These are phyloP conservation scores for Auriscalpium vulgare DNA, from an alignment of 768 basidiomycete species.

Conservation along the genomic window DNA sequence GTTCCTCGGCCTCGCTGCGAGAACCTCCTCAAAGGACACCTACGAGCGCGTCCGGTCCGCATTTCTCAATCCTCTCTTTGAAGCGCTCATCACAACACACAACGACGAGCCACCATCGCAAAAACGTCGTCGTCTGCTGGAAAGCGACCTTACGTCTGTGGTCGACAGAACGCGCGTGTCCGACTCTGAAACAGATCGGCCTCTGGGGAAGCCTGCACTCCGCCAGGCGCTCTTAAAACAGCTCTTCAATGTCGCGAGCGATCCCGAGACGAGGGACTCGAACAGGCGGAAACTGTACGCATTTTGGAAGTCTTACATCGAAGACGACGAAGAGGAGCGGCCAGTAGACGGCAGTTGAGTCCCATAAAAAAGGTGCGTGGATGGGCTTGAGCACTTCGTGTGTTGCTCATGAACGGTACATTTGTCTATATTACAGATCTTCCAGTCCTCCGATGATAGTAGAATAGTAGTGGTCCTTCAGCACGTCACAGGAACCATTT, in stretches of 20 bases:
- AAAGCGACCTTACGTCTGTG: conserved; percentile 35
- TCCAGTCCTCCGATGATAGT: background rate
- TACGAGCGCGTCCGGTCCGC: conserved; percentile 67
- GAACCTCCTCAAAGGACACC: conserved; percentile 52
- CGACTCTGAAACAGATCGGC: conserved; percentile 32
- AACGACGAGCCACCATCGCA: conserved; percentile 29
- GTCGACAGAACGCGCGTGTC: conserved; percentile 47
- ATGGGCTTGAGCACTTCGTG: background rate
- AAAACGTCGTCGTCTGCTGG: conserved; percentile 40
- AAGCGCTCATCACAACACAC: conserved; percentile 34
- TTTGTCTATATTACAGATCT: background rate
- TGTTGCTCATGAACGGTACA: background rate
- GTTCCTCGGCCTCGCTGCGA: conserved; percentile 65
- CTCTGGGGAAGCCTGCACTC: conserved; percentile 28
- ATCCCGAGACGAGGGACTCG: conserved; percentile 63
- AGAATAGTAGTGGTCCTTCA: background rate
- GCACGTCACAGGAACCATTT: background rate
- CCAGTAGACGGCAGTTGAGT: conserved; percentile 6
- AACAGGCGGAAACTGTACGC: conserved; percentile 81
- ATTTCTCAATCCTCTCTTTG: conserved; percentile 62
- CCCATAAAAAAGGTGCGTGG: background rate
- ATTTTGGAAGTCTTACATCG: conserved; percentile 58
- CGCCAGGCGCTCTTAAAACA: conserved; percentile 48
- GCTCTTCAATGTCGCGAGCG: conserved; percentile 70
- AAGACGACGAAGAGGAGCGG: conserved; percentile 32